These are phyloP conservation scores for Verticillium albo-atrum DNA, from an alignment of 2,329 filamentous ascomycete genomes.

Conservation along the genomic window DNA sequence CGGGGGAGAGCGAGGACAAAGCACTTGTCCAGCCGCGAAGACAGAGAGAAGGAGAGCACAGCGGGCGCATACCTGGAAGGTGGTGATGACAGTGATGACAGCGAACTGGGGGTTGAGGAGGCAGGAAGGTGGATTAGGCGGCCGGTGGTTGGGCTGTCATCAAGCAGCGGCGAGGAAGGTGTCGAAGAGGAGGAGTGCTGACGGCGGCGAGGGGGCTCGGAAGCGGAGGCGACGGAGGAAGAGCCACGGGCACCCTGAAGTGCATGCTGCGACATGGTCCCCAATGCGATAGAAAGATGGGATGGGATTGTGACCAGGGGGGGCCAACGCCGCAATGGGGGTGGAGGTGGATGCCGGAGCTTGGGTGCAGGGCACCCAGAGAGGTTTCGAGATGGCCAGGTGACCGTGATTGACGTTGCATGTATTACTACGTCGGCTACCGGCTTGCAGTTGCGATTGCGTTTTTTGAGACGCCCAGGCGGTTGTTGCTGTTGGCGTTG, in stretches of 20 bases:
- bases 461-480: background rate
- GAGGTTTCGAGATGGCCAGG: conserved; percentile 30
- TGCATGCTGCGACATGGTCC: conserved; percentile 50
- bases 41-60: conserved; percentile 4
- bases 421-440: conserved; percentile 19
- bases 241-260: conserved; percentile 39
- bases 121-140: conserved; percentile 17
- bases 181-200: conserved; percentile 14
- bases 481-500: conserved; percentile 2
- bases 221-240: conserved; percentile 12
- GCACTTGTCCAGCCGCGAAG: too few relatives aligned
- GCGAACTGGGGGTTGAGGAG: conserved; percentile 16
- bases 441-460: background rate
- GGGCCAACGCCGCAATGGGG: conserved; percentile 15
- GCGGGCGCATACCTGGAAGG: background rate
- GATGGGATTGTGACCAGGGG: conserved; percentile 4
- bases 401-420: conserved; percentile 45
- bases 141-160: conserved; percentile 45
- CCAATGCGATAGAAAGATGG: conserved; percentile 28
- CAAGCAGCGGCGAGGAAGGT: conserved; percentile 17
- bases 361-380: background rate
- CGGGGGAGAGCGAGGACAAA: conserved; percentile 3
- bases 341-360: conserved; percentile 9
- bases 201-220: conserved; percentile 12
- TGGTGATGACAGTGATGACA: conserved; percentile 3